phyloP scores from a whole-genome alignment of 176 grass and related monocot genomes.

The Eremochloa ophiuroides region DNA sequence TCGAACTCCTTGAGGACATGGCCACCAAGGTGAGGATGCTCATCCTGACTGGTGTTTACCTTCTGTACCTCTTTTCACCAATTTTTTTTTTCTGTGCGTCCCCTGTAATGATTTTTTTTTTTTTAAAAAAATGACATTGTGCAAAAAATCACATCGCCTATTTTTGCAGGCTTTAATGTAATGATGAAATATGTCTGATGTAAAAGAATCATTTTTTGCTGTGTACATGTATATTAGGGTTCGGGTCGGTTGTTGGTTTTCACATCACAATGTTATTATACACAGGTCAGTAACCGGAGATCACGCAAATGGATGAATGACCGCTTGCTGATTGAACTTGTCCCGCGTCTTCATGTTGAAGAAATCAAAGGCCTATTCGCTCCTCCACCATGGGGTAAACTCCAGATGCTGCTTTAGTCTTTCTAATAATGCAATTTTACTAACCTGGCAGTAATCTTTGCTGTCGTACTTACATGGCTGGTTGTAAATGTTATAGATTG shows the following conservation, averaged over 20 bases:
- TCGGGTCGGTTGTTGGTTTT: not conserved
- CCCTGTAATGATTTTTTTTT: too few relatives aligned
- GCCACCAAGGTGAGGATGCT: conserved; percentile 44
- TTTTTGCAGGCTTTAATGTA: not conserved
- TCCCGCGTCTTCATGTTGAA: conserved; percentile 77
- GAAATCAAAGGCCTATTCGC: conserved; percentile 97
- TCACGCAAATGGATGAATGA: conserved; percentile 91
- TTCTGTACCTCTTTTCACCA: not conserved
- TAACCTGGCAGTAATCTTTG: not conserved
- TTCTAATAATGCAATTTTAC: not conserved
- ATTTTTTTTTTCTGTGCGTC: not conserved
- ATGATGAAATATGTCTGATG: not conserved
- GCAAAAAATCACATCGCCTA: not conserved
- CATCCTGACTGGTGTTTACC: not conserved
- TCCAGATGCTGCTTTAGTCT: not conserved
- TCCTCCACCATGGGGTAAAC: conserved; percentile 89
- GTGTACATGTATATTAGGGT: not conserved
- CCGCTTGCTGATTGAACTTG: conserved; percentile 79
- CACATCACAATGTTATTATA: conserved; percentile 28
- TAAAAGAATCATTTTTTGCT: not conserved
- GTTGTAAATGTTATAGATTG: not conserved
- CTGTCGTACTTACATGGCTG: not conserved
- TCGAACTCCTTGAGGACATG: conserved; percentile 76
- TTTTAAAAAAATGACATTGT: not conserved
- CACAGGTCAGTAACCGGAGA: conserved; percentile 78